These are phyloP conservation scores for Exophiala alcalophila DNA, from an alignment of 2,329 filamentous ascomycete genomes.

Conservation along the genomic window DNA sequence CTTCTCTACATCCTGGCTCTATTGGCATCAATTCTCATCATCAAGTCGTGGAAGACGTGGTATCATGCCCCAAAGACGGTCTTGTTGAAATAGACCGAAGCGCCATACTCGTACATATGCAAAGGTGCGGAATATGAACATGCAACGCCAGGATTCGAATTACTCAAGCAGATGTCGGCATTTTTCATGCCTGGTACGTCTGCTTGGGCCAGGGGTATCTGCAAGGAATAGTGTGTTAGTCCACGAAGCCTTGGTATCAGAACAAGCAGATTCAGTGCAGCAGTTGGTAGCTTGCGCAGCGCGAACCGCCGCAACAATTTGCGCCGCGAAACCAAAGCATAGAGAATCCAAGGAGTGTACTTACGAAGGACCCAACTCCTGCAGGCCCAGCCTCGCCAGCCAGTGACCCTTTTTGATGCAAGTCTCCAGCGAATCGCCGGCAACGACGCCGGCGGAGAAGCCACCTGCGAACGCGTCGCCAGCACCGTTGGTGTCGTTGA, in stretches of 20 bases:
- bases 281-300: conserved; percentile 2
- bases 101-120: conserved; percentile 21
- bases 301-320: not conserved
- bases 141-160: not conserved
- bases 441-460: conserved; percentile 82
- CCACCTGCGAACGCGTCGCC: conserved; percentile 96
- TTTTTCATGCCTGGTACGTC: conserved; percentile 56
- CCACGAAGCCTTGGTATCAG: too few relatives aligned
- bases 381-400: conserved; percentile 89
- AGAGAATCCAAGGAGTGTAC: conserved; percentile 41
- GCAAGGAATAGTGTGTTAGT: too few relatives aligned
- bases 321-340: not conserved
- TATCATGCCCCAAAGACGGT: conserved; percentile 23
- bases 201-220: conserved; percentile 83
- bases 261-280: too few relatives aligned
- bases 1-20: conserved; percentile 9
- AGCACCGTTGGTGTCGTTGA: conserved; percentile 95
- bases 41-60: conserved; percentile 30
- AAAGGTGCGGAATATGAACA: not conserved
- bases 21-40: conserved; percentile 17
- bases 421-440: conserved; percentile 75
- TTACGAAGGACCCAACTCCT: conserved; percentile 90
- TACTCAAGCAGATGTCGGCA: not conserved
- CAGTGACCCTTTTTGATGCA: conserved; percentile 92
- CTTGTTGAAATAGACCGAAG: conserved; percentile 31